These are phyloP conservation scores for Stemphylium lycopersici DNA, from an alignment of 2,329 filamentous ascomycete genomes.

Conservation along the genomic window DNA sequence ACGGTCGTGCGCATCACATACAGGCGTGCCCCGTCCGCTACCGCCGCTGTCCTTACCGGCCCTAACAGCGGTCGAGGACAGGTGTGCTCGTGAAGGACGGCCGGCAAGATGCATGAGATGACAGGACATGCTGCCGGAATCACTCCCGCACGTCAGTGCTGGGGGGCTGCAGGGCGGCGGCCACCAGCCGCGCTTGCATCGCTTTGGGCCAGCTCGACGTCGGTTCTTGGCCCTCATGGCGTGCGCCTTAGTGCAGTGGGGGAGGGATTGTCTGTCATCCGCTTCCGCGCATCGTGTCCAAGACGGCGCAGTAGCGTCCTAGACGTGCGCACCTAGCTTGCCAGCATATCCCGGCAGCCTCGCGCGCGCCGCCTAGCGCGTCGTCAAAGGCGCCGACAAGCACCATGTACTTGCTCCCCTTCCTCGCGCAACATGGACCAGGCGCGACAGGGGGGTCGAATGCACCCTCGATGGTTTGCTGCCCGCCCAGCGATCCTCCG, in stretches of 20 bases:
- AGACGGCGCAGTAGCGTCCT: slow-evolving; percentile 35
- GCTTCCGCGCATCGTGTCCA: slow-evolving; percentile 39
- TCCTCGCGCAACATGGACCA: slow-evolving; percentile 36
- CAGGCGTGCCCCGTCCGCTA: slow-evolving; percentile 11
- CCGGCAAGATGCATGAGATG: slow-evolving; percentile 16
- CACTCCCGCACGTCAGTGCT: slow-evolving; percentile 23
- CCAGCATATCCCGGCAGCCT: slow-evolving; percentile 21
- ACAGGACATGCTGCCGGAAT: slow-evolving; percentile 24
- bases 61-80: slow-evolving; percentile 4
- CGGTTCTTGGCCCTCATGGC: slow-evolving; percentile 11
- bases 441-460: slow-evolving; percentile 25
- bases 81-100: slow-evolving; percentile 1
- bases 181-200: slow-evolving; percentile 30
- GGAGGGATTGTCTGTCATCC: slow-evolving; percentile 14
- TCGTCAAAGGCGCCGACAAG: slow-evolving; percentile 33
- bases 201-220: slow-evolving; percentile 22
- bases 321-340: slow-evolving; percentile 24
- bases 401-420: slow-evolving; percentile 31
- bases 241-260: slow-evolving; percentile 29
- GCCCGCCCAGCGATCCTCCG: slow-evolving; percentile 32
- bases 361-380: slow-evolving; percentile 23
- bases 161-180: slow-evolving; percentile 22
- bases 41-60: slow-evolving; percentile 2
- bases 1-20: slow-evolving; percentile 20
- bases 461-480: slow-evolving; percentile 38